Conservation (phyloP, 345 rosid species). For the thale cress (Arabidopsis thaliana) region TAIR10.1 NC_003075.7:9904001-9904500, state of each 20-base stretch:
- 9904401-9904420: conserved; percentile 21
- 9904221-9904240: conserved; percentile 7
- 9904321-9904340: conserved; percentile 19
- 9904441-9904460: conserved; percentile 40
- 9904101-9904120: no score
- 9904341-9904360: conserved; percentile 1
- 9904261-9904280: conserved; percentile 17
- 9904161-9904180: neutral
- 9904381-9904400: neutral
- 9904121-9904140: neutral
- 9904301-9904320: neutral
- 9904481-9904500: conserved; percentile 47
- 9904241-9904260: conserved; percentile 16
- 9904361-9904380: neutral
- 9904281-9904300: neutral
- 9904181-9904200: conserved; percentile 17
- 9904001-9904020: no score
- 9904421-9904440: conserved; percentile 43
- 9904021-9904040: no score
- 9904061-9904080: no score
- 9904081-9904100: no score
- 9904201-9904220: neutral
- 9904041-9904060: no score
- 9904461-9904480: conserved; percentile 39
- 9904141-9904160: neutral